Percentiles rank a stretch among this genome's conserved stretches.
Evolutionary conservation across 2,329 filamentous ascomycete species (phyloP).

Genomic region (Aspergillus caelatus): DNA sequence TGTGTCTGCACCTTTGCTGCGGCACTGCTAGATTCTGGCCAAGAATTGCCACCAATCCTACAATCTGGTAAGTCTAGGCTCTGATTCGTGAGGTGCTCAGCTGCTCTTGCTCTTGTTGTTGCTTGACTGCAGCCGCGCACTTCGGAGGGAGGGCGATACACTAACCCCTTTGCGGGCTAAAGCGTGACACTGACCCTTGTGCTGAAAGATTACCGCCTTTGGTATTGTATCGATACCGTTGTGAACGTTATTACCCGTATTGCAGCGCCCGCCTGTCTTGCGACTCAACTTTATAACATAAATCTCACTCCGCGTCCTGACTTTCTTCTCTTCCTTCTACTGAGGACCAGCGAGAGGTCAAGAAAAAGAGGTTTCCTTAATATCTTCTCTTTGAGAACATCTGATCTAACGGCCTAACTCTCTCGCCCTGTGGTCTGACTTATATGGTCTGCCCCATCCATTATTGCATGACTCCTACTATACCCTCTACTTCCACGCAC

Average conservation of each 20-base stretch:
- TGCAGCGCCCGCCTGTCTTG: slow-evolving; percentile 6
- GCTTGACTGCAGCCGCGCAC: slow-evolving; percentile 18
- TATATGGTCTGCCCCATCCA: neutral
- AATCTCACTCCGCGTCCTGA: slow-evolving; percentile 4
- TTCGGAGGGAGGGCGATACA: slow-evolving; percentile 15
- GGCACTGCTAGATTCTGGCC: slow-evolving; percentile 2
- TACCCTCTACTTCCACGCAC: slow-evolving; percentile 14
- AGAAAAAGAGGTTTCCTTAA: neutral
- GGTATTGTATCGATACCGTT: slow-evolving; percentile 9
- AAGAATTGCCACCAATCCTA: neutral
- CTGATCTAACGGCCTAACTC: neutral
- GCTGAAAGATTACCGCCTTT: slow-evolving; percentile 11
- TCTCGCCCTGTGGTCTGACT: neutral
- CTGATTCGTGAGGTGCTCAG: slow-evolving; percentile 12
- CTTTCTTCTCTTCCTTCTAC: neutral
- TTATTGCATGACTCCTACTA: slow-evolving; percentile 6
- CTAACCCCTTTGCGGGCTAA: slow-evolving; percentile 12
- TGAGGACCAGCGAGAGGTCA: neutral
- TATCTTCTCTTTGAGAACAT: neutral
- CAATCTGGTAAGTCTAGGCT: slow-evolving; percentile 6
- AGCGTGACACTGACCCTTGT: slow-evolving; percentile 13
- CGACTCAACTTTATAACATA: slow-evolving; percentile 1
- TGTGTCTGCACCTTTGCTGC: neutral
- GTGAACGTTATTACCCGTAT: slow-evolving; percentile 10
- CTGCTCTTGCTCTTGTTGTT: slow-evolving; percentile 5